These are phyloP conservation scores for Aegilops umbellulata DNA, from an alignment of 176 grass and related monocot species.

Conservation along the genomic window DNA sequence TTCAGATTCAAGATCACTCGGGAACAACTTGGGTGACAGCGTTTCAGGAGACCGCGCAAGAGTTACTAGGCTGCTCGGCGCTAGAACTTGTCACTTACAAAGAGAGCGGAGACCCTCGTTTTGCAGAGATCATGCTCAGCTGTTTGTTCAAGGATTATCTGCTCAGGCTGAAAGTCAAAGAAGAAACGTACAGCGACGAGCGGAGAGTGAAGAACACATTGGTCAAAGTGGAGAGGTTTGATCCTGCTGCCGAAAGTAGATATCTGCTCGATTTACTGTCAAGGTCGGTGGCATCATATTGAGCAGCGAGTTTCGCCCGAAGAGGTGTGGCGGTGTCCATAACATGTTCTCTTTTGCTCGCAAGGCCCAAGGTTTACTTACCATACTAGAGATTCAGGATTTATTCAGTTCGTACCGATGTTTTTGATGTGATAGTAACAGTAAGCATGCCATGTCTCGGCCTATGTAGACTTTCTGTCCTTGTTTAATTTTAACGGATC, in stretches of 20 bases:
- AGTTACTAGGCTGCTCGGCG: conserved; percentile 71
- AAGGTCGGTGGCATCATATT: conserved; percentile 20
- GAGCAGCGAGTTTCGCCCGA: not conserved
- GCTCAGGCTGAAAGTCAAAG: conserved; percentile 86
- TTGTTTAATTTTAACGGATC: not conserved
- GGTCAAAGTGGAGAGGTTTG: conserved; percentile 64
- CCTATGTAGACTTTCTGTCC: not conserved
- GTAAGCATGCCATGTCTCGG: not conserved
- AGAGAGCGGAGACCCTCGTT: conserved; percentile 48
- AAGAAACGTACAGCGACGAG: conserved; percentile 75
- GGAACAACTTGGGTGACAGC: conserved; percentile 78
- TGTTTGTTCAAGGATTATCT: conserved; percentile 63
- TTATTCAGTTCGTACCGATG: not conserved
- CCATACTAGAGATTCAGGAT: not conserved
- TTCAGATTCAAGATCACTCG: conserved; percentile 87
- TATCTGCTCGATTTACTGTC: conserved; percentile 62
- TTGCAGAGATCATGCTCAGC: conserved; percentile 45
- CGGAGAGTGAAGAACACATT: conserved; percentile 70
- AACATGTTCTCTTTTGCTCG: not conserved
- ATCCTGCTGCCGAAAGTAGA: conserved; percentile 71
- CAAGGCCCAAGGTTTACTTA: not conserved
- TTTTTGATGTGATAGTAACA: not conserved
- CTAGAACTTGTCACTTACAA: conserved; percentile 60
- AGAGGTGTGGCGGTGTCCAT: not conserved
- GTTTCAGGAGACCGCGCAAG: conserved; percentile 79